Evolutionary conservation across 2,329 filamentous ascomycete genomes (phyloP), one percentile per base, ranked within the genome.

Genomic region (Didymella segeticola): DNA sequence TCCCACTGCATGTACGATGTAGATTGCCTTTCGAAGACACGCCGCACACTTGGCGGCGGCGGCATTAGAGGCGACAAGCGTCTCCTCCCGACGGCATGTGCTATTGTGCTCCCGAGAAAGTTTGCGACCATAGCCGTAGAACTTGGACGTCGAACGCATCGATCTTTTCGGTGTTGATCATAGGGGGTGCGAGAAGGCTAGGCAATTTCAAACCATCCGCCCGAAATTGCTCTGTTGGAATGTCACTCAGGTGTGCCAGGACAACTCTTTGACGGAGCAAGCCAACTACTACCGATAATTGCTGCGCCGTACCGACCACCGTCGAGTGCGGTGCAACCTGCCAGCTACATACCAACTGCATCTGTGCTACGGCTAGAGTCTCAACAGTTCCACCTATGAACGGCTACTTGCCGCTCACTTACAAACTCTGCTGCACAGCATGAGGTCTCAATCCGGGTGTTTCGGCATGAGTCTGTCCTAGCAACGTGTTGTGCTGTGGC

Each of bases 351-450:
- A 49, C 39, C 39, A 54, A 53, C 42, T 61, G 61, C 61, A 54
- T 55, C 36, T 58, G 66, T 69, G 59, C 43, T 49, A 71, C 68
- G 43, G 53, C 34, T 36, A 57, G 57, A 49, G 49, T 53, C 63
- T 58, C 69, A 72, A 71, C 66, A 70, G 65, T 71, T 59, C 56
- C 61, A 71, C 66, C 52, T 58, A 61, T 42, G 50, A 48, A 52
- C 58, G 52, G 57, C 49, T 61, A 57, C 56, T 47, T 51, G 54
- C 53, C 55, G 56, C 51, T 68, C 31, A 53, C 52, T 50, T 46
- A 42, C 25, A 23, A 61, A 56, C 53, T 26, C 60, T 54, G 58
- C 55, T 39, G 59, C 62, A 71, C 66, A 55, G 38, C 65, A 62
- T 60, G 25, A 50, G 43, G 53, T 39, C 41, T 61, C 50, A 58